Percentiles rank a stretch among this genome's conserved stretches.
phyloP scores from a whole-genome alignment of 2,329 filamentous ascomycete species.

The Stylonectria norvegica region DNA sequence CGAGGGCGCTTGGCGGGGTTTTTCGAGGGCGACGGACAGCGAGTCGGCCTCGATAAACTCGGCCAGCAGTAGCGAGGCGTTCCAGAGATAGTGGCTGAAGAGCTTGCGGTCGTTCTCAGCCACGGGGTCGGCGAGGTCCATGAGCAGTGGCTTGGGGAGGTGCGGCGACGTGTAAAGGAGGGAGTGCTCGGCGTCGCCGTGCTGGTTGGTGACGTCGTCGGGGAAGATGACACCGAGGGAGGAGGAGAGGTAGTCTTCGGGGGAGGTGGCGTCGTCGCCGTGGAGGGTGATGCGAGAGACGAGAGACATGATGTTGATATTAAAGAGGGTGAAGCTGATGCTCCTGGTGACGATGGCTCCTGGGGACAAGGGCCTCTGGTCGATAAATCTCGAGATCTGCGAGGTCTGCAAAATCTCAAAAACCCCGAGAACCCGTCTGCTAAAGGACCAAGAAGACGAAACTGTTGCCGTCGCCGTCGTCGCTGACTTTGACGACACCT shows the following conservation, averaged over 20 bases:
- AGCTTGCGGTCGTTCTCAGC: slow-evolving; percentile 54
- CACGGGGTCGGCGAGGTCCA: slow-evolving; percentile 47
- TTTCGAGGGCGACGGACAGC: slow-evolving; percentile 25
- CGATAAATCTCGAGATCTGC: no score
- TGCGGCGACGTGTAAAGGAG: slow-evolving; percentile 58
- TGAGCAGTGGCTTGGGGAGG: slow-evolving; percentile 42
- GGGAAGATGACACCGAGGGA: slow-evolving; percentile 63
- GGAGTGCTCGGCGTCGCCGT: slow-evolving; percentile 58
- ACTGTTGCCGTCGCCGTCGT: no score
- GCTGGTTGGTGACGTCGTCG: slow-evolving; percentile 63
- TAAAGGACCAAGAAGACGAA: no score
- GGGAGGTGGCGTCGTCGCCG: slow-evolving; percentile 23
- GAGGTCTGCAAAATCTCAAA: no score
- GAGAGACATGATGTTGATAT: slow-evolving; percentile 46
- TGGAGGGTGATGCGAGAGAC: slow-evolving; percentile 31
- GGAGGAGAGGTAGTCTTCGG: slow-evolving; percentile 59
- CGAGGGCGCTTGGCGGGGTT: slow-evolving; percentile 9
- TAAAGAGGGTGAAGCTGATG: no score
- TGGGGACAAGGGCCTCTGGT: no score
- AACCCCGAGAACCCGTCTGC: no score
- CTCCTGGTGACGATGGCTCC: no score
- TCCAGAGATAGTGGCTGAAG: slow-evolving; percentile 74
- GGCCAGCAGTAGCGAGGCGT: slow-evolving; percentile 55
- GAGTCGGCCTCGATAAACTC: slow-evolving; percentile 53
- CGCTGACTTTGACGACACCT: no score